These are phyloP conservation scores for Trichodelitschia bisporula DNA, from an alignment of 495 filamentous ascomycete species.

Conservation along the genomic window DNA sequence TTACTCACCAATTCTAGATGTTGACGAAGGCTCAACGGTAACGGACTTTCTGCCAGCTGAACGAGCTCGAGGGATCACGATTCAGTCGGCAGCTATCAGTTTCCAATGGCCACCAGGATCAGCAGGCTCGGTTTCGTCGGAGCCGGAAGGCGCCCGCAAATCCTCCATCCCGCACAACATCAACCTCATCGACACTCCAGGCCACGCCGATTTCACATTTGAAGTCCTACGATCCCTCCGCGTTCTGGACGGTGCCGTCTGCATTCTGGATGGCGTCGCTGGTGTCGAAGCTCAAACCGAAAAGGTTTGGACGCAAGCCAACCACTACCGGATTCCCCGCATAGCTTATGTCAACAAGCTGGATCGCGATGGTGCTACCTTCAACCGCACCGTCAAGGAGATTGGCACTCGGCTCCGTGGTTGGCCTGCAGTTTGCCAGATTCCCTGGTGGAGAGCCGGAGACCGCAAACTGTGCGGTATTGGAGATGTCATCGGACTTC, in stretches of 20 bases:
- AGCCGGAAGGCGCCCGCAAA: not conserved
- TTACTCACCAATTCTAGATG: slow-evolving; percentile 29
- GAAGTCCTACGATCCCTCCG: slow-evolving; percentile 86
- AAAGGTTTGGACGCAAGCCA: slow-evolving; percentile 84
- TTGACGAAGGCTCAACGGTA: slow-evolving; percentile 90
- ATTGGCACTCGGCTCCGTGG: slow-evolving; percentile 53
- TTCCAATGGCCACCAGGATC: slow-evolving; percentile 54
- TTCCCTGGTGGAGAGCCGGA: slow-evolving; percentile 68
- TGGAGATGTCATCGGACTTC: slow-evolving; percentile 46
- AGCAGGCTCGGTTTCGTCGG: slow-evolving; percentile 1
- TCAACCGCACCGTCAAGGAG: slow-evolving; percentile 66
- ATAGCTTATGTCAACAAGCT: slow-evolving; percentile 90
- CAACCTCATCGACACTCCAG: slow-evolving; percentile 93
- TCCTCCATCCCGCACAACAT: slow-evolving; percentile 30
- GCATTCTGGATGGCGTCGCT: slow-evolving; percentile 88
- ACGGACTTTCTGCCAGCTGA: slow-evolving; percentile 96
- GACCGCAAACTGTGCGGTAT: slow-evolving; percentile 57
- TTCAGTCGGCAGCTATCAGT: slow-evolving; percentile 91
- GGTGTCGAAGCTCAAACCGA: slow-evolving; percentile 97
- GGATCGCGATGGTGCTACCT: slow-evolving; percentile 81
- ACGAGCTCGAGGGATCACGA: slow-evolving; percentile 81
- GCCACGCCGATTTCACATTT: slow-evolving; percentile 95
- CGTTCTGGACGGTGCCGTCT: slow-evolving; percentile 84
- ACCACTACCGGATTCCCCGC: slow-evolving; percentile 59
- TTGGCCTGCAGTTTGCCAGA: slow-evolving; percentile 80